A percentile compares a stretch with the other conserved stretches of the same genome.
phyloP scores from a whole-genome alignment of 768 basidiomycete species.

The Podaxis sp. region DNA sequence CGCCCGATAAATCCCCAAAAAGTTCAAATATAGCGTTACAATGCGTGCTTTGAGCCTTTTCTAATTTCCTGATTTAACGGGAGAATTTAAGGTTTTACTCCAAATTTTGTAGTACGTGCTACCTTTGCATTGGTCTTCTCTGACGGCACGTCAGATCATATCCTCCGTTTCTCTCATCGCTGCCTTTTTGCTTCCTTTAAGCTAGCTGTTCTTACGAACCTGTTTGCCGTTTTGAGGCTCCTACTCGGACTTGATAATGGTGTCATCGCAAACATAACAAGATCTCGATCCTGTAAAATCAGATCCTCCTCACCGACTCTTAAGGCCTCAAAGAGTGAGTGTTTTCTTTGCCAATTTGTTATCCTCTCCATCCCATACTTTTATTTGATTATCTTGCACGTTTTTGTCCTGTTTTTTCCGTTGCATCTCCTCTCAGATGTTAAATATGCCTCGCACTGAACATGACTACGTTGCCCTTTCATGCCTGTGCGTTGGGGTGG shows the following conservation, averaged over 20 bases:
- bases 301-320: neutral
- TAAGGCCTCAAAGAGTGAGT: neutral
- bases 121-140: neutral
- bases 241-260: neutral
- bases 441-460: constrained; percentile 39
- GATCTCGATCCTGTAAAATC: constrained; percentile 1
- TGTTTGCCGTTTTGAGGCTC: constrained; percentile 2
- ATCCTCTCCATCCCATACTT: constrained; percentile 4
- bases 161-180: neutral
- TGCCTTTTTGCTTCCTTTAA: constrained; percentile 5
- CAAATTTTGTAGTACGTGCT: neutral
- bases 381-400: neutral
- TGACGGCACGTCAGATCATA: constrained; percentile 8
- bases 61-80: constrained; percentile 1
- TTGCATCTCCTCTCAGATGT: constrained; percentile 18
- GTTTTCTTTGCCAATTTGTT: constrained; percentile 7
- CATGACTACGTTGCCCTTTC: constrained; percentile 56
- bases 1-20: neutral
- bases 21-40: neutral
- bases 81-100: neutral
- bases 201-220: neutral
- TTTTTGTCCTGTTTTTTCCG: constrained; percentile 12
- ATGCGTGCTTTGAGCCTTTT: neutral
- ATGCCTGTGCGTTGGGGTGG: constrained; percentile 74
- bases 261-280: neutral